phyloP scores from a whole-genome alignment of 192 early-diverging fungal genomes.

The Gonapodya sp. region DNA sequence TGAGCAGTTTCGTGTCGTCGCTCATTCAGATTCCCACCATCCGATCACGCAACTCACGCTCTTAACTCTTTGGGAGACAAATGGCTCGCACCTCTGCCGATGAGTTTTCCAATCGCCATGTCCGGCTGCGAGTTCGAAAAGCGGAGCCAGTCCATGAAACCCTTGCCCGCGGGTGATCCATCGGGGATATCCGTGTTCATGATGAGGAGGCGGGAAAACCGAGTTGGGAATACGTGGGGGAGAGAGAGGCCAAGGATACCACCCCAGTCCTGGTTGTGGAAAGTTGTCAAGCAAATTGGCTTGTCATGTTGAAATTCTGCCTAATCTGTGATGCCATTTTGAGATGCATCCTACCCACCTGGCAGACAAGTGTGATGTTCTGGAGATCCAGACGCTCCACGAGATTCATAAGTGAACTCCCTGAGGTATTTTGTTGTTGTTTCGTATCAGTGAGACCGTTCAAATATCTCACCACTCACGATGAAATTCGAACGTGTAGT shows the following conservation, averaged over 20 bases:
- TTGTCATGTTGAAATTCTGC: neutral
- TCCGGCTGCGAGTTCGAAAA: neutral
- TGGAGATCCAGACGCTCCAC: neutral
- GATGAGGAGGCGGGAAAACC: neutral
- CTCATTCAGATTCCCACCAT: neutral
- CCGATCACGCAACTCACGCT: neutral
- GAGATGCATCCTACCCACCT: neutral
- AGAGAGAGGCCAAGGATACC: conserved; percentile 2
- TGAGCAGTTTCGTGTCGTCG: neutral
- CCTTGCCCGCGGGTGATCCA: neutral
- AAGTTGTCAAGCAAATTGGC: neutral
- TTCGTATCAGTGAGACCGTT: neutral
- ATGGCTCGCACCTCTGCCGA: neutral
- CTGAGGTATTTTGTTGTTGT: neutral
- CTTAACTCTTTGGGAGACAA: neutral
- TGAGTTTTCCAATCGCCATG: neutral
- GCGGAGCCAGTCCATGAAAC: neutral
- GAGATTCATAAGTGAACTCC: neutral
- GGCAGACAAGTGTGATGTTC: neutral
- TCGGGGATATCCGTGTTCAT: neutral
- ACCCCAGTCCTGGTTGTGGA: neutral
- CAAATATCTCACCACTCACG: neutral
- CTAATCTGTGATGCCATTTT: neutral
- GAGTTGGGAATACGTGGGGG: neutral
- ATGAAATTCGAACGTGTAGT: neutral